These are phyloP conservation scores for Neostapfia colusana DNA, from an alignment of 176 grass and related monocot genomes.

Conservation along the genomic window DNA sequence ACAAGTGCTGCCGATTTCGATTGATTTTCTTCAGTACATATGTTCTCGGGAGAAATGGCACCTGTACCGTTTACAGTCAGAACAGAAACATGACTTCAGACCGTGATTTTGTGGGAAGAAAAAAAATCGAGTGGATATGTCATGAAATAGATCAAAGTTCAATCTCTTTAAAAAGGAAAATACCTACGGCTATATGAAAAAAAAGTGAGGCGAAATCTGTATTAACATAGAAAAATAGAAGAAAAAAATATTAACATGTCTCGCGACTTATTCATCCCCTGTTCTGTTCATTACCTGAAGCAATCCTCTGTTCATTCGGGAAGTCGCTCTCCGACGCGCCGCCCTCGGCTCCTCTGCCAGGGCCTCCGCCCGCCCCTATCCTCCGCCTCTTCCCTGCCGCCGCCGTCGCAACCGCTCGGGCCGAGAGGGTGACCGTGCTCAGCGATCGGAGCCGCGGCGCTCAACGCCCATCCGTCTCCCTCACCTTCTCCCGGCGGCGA, in stretches of 20 bases:
- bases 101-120: background rate
- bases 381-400: background rate
- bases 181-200: too few relatives aligned
- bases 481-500: background rate
- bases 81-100: background rate
- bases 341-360: background rate
- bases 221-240: too few relatives aligned
- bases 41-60: background rate
- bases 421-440: background rate
- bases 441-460: slow-evolving; percentile 15
- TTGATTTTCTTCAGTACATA: background rate
- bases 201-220: too few relatives aligned
- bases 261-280: too few relatives aligned
- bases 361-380: background rate
- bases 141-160: background rate
- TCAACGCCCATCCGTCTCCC: background rate
- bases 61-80: background rate
- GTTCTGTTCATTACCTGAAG: background rate
- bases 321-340: slow-evolving; percentile 39
- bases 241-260: too few relatives aligned
- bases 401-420: background rate
- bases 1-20: background rate
- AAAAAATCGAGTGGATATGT: background rate
- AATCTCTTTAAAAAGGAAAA: background rate
- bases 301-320: background rate